Conservation (phyloP, 192 early-diverging fungal species). For the Rhizophagus sp. region DNA sequence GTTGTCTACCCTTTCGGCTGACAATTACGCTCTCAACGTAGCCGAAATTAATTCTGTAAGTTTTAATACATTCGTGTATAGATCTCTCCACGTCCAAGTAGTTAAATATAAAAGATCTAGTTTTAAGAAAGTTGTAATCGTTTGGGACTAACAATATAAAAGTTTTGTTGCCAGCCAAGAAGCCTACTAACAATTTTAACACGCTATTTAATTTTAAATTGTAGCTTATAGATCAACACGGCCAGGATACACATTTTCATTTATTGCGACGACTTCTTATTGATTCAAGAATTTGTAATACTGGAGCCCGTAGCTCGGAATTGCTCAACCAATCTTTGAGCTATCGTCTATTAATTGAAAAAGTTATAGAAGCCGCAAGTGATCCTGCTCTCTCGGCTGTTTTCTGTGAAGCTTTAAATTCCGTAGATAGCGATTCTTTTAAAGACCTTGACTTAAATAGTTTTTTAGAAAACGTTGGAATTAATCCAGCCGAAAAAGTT, state of each 20-base stretch:
- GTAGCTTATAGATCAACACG: conserved; percentile 55
- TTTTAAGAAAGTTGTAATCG: neutral
- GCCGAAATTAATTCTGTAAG: conserved; percentile 55
- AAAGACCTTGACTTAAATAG: conserved; percentile 45
- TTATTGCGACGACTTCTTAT: conserved; percentile 47
- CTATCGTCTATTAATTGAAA: conserved; percentile 45
- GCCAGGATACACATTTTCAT: conserved; percentile 50
- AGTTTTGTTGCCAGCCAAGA: no score
- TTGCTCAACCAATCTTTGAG: conserved; percentile 35
- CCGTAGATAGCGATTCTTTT: conserved; percentile 45
- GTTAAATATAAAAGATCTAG: neutral
- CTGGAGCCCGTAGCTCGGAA: conserved; percentile 25
- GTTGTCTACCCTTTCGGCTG: conserved; percentile 52
- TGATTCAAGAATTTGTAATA: conserved; percentile 35
- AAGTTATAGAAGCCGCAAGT: conserved; percentile 39
- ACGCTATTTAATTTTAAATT: neutral
- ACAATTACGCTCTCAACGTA: conserved; percentile 51
- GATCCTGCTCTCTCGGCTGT: conserved; percentile 36
- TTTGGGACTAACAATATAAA: no score
- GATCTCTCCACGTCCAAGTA: neutral
- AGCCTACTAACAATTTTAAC: no score
- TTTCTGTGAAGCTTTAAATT: conserved; percentile 50
- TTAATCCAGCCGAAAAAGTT: conserved; percentile 42
- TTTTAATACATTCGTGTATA: neutral
- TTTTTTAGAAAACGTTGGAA: conserved; percentile 38